Conservation (phyloP, 495 filamentous ascomycete genomes). For the Hyaloscypha hepaticicola region DNA sequence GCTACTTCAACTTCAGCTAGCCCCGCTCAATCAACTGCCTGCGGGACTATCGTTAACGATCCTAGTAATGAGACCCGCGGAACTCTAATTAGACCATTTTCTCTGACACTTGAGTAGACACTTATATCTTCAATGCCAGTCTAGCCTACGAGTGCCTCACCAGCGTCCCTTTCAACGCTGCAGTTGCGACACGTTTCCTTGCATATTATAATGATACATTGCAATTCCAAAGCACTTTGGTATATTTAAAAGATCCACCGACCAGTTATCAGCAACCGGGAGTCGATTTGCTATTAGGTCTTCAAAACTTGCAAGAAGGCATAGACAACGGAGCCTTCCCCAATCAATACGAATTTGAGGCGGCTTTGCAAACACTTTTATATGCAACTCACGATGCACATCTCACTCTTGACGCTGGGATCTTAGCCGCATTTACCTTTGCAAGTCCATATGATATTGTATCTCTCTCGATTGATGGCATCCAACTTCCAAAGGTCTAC, state of each 20-base stretch:
- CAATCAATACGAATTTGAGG: conserved; percentile 54
- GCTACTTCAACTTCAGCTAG: no score
- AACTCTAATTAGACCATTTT: not conserved
- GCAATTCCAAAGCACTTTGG: conserved; percentile 56
- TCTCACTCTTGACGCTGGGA: conserved; percentile 40
- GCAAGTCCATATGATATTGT: conserved; percentile 42
- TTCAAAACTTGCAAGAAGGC: conserved; percentile 44
- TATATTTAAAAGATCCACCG: conserved; percentile 57
- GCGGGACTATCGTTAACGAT: conserved; percentile 15
- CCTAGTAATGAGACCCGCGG: not conserved
- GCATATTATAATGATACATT: conserved; percentile 54
- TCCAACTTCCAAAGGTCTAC: conserved; percentile 48
- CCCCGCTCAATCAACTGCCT: conserved; percentile 8
- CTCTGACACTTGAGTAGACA: conserved; percentile 4
- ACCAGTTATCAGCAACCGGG: conserved; percentile 54
- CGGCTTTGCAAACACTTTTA: conserved; percentile 44
- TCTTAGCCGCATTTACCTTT: conserved; percentile 46
- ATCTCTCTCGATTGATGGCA: conserved; percentile 50
- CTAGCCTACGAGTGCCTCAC: conserved; percentile 51
- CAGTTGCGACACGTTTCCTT: conserved; percentile 51
- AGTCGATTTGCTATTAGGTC: conserved; percentile 47
- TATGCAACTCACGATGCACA: conserved; percentile 49
- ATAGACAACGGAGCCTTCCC: conserved; percentile 39
- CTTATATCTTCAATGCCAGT: conserved; percentile 36
- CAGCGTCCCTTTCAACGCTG: conserved; percentile 54